Percentiles rank a stretch among this genome's conserved stretches.
Evolutionary conservation across 768 basidiomycete genomes (phyloP).

Genomic region (Trametes villosa): DNA sequence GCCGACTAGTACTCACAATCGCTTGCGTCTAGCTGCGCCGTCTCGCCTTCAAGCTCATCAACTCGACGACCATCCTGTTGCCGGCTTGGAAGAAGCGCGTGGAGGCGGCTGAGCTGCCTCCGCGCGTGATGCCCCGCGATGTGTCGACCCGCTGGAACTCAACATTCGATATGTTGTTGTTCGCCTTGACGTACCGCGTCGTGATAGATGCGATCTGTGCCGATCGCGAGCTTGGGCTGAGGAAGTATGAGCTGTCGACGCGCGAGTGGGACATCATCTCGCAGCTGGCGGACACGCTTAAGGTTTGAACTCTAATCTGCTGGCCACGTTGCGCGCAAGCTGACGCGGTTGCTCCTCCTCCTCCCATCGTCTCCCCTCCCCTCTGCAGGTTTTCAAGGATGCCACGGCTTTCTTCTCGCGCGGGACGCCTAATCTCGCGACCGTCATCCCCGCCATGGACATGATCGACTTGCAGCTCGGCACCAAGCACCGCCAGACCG

Average conservation of each 20-base stretch:
- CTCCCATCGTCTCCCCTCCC: neutral
- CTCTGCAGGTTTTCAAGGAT: conserved; percentile 25
- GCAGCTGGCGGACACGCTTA: neutral
- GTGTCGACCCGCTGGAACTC: conserved; percentile 45
- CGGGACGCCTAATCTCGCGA: conserved; percentile 29
- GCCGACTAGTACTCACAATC: neutral
- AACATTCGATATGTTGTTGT: conserved; percentile 41
- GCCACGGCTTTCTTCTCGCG: conserved; percentile 32
- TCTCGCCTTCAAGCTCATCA: conserved; percentile 23
- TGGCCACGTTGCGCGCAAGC: neutral
- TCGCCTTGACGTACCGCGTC: conserved; percentile 31
- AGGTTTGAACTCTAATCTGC: neutral
- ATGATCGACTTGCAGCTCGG: conserved; percentile 31
- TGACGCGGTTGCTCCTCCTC: neutral
- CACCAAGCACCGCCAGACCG: neutral
- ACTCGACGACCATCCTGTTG: conserved; percentile 37
- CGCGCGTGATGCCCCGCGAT: conserved; percentile 41
- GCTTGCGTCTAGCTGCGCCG: conserved; percentile 7
- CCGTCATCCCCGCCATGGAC: conserved; percentile 35
- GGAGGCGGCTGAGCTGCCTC: conserved; percentile 12
- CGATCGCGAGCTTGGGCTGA: neutral
- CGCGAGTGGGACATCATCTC: conserved; percentile 39
- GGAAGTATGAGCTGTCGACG: conserved; percentile 31
- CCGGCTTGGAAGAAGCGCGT: conserved; percentile 35
- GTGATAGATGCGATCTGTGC: conserved; percentile 34